Base-by-base conservation (phyloP, 495 filamentous ascomycete species). In the Aspergillus kassunensis region DNA sequence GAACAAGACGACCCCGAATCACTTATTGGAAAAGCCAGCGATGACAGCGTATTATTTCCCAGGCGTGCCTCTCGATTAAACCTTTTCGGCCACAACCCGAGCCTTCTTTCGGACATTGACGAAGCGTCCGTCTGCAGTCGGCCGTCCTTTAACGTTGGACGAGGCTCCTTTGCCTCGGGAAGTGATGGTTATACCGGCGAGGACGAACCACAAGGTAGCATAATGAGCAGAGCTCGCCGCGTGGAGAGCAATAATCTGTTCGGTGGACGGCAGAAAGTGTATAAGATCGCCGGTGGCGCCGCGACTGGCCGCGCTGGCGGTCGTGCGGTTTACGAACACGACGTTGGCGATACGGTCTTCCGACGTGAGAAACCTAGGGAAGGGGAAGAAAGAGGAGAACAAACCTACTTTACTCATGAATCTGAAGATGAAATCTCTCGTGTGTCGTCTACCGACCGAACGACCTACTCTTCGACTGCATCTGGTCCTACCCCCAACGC, bases 181-280 rank as follows among this genome's bases (percentile, higher is more conserved):
- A 60, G 57, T 6, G 81, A 82, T 39, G 73, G 72, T 18, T 84
- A 85, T 54, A 78, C 73, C 19, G 88, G 85, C 4, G 90, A 96
- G 56, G 90, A 93, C 53, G 78, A 81, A 8, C 63, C 71, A 9
- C 73, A 79, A 36, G 85, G 79, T 0, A 89, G 89, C 61, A 80
- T 97, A 12, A 91, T 97, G 86, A 87, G 77, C 62, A 79, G 93
- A 33, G 72, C 82, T n/a, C 85, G 91, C 58, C 89, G 89, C 9
- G 84, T 80, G 1, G 93, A 97, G 68, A 90, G 91, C 16, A 98
- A 97, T 69, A 88, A 89, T 58, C 65, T 98, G 53, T 98, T 98
- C 72, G 93, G 93, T 46, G 93, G 95, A 9, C 82, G 93, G 24
- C 93, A 98, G 62, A 98, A 97, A 69, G 83, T 97, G 19, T 97